phyloP scores from a whole-genome alignment of 129 eudicot species.

The Pulicaria dysenterica region DNA sequence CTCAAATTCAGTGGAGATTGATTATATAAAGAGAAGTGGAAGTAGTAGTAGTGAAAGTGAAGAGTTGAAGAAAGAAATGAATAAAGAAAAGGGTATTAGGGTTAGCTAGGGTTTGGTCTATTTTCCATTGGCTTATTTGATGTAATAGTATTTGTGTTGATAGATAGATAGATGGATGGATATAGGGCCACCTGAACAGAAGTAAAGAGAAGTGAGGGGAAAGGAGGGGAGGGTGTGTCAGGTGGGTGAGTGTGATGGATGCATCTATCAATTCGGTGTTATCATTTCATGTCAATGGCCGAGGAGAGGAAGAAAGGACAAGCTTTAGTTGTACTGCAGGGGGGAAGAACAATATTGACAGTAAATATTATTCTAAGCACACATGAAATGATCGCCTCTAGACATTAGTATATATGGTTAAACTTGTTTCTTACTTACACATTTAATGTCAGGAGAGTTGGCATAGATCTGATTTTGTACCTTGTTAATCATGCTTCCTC shows the following conservation, averaged over 20 bases:
- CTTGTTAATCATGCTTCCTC: no score
- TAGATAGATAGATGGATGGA: background rate
- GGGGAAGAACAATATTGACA: background rate
- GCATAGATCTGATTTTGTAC: constrained; percentile 7
- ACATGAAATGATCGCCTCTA: background rate
- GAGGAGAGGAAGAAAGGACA: constrained; percentile 75
- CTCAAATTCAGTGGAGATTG: constrained; percentile 59
- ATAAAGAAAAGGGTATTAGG: background rate
- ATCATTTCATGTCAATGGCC: constrained; percentile 75
- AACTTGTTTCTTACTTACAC: background rate
- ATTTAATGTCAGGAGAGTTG: constrained; percentile 9
- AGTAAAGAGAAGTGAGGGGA: constrained; percentile 44
- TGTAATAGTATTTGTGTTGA: constrained; percentile 19
- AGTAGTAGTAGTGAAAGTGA: background rate
- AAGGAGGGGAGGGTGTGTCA: constrained; percentile 27
- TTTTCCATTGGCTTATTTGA: constrained; percentile 21
- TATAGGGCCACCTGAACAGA: constrained; percentile 45
- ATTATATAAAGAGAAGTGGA: constrained; percentile 27
- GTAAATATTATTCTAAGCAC: background rate
- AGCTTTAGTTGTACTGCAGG: background rate
- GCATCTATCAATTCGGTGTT: constrained; percentile 81
- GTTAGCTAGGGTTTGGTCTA: constrained; percentile 36
- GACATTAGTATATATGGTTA: constrained; percentile 8
- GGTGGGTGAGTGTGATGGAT: constrained; percentile 52
- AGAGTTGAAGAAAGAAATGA: constrained; percentile 20